These are phyloP conservation scores for Mycena maculata DNA, from an alignment of 768 basidiomycete genomes.

Conservation along the genomic window DNA sequence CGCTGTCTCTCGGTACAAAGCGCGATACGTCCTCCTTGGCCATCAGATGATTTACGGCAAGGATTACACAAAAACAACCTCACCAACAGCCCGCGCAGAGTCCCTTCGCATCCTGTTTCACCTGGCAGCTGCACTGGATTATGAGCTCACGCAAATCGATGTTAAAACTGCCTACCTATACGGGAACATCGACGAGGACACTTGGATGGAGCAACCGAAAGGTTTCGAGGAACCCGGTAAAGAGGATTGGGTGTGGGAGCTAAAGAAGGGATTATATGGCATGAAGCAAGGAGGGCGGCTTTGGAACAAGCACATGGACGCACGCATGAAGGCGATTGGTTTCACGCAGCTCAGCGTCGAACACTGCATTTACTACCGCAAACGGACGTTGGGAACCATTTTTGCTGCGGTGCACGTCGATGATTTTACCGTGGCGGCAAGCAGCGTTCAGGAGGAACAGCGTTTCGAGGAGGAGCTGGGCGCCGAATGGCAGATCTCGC, in stretches of 20 bases:
- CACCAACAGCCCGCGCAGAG: no score
- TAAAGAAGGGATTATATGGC: no score
- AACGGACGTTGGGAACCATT: constrained; percentile 37
- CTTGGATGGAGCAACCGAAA: constrained; percentile 1
- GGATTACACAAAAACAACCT: no score
- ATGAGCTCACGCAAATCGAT: constrained; percentile 53
- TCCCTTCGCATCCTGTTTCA: constrained; percentile 50
- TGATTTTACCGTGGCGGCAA: constrained; percentile 34
- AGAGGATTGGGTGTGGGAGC: no score
- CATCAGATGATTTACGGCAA: no score
- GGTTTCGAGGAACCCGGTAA: constrained; percentile 2
- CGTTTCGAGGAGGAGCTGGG: constrained; percentile 43
- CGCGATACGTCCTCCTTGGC: no score
- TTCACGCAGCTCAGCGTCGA: constrained; percentile 46
- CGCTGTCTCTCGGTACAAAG: constrained; percentile 47
- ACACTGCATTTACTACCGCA: constrained; percentile 47
- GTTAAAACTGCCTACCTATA: constrained; percentile 55
- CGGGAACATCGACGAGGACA: constrained; percentile 26
- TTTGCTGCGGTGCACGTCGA: constrained; percentile 55
- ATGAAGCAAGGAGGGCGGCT: no score
- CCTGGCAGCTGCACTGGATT: constrained; percentile 46
- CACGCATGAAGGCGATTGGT: constrained; percentile 42
- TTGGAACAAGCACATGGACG: no score
- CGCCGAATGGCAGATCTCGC: constrained; percentile 44
- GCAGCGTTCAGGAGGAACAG: constrained; percentile 24